Evolutionary conservation across 768 basidiomycete species (phyloP), one percentile per base, ranked within the genome.

Genomic region (Amanita muscaria): DNA sequence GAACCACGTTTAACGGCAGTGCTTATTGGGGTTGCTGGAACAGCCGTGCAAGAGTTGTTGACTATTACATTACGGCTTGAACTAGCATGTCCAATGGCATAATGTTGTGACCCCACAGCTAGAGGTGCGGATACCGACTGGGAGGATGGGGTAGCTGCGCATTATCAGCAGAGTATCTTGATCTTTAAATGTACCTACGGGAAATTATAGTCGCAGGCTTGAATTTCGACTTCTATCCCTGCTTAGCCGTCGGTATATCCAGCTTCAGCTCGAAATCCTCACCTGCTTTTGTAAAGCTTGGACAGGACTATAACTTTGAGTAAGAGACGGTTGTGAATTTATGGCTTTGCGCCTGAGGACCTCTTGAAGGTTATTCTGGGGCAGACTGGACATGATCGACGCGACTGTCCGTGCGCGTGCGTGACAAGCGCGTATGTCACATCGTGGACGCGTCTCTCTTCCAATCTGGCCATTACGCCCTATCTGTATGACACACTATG

Each of bases 281-380:
- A 44, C 43, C 33, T 44, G 35, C 32, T 34, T 36, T 36, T 44
- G 33, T 11, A 24, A 24, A 4, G 10, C 24, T 18, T 9, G n/a
- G 27, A 21, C 19, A 8, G 37, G 7, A 3, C 12, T 31, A 14
- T 6, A 31, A 31, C 15, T 11, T 16, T 45, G 44, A 25, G 7
- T 23, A 36, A 12, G 16, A 8, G 22, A 22, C 19, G 12, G 22
- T 40, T 21, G 46, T 24, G 42, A 33, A 18, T 43, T 48, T 14
- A 45, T 39, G 11, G 34, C 44, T 31, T 42, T 52, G 33, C 57
- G 58, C 21, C 57, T 55, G 29, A 67, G 60, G 18, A 71, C 56
- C 29, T 69, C 66, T n/a, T 64, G 58, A 5, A 71, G 58, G 51
- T 72, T 71, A 46, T 65, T 70, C 48, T 59, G 64, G 14, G 57